Percentiles rank a stretch among this genome's conserved stretches.
These are phyloP conservation scores for Brassica nigra DNA, from an alignment of 345 rosid genomes.

Conservation along the genomic window DNA sequence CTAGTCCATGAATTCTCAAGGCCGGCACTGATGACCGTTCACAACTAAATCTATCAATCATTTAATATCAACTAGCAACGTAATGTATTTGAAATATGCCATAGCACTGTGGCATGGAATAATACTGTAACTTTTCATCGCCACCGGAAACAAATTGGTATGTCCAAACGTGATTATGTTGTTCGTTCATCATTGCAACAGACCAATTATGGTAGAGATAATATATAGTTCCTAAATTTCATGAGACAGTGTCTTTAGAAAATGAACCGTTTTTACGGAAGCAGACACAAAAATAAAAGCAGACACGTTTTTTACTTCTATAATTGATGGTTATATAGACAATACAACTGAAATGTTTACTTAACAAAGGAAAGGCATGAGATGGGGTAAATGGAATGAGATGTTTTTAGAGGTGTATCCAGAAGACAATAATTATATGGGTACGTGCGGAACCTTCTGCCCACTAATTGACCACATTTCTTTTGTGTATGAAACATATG, in stretches of 20 bases:
- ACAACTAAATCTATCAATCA: constrained; percentile 23
- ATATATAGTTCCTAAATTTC: no score
- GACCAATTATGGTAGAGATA: no score
- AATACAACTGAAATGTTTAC: neutral
- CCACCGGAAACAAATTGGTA: no score
- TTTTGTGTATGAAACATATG: constrained; percentile 13
- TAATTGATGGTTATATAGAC: neutral
- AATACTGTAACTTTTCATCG: no score
- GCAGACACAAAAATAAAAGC: no score
- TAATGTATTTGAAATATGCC: neutral
- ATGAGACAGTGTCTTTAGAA: no score
- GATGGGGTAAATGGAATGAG: constrained; percentile 11
- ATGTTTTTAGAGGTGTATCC: constrained; percentile 17
- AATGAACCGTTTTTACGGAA: no score
- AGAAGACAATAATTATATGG: constrained; percentile 29
- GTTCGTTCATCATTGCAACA: no score
- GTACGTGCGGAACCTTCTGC: constrained; percentile 24
- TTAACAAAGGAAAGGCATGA: neutral
- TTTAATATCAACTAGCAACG: neutral
- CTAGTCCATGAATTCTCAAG: no score
- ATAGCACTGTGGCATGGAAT: neutral
- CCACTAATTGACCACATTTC: constrained; percentile 18
- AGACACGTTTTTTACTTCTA: neutral
- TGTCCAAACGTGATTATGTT: no score
- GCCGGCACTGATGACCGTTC: neutral